Conservation (phyloP, 1,139 yeast genomes). For the Pichia sp. region DNA sequence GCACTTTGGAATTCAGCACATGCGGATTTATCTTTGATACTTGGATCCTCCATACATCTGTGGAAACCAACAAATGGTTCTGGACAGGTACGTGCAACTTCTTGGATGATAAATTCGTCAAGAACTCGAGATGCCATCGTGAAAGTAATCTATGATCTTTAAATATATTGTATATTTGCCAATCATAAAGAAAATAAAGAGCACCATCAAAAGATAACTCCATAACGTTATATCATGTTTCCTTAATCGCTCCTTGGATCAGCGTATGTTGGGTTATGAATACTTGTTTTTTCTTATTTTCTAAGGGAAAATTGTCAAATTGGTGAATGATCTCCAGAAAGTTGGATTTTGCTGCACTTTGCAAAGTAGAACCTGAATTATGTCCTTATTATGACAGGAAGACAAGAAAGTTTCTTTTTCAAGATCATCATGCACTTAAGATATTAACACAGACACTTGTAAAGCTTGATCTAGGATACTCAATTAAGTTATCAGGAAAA, state of each 20-base stretch:
- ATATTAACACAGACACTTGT: conserved; percentile 21
- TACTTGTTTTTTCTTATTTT: neutral
- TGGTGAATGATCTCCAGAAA: conserved; percentile 3
- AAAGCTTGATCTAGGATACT: conserved; percentile 15
- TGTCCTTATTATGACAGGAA: conserved; percentile 9
- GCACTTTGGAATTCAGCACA: conserved; percentile 48
- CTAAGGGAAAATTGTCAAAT: neutral
- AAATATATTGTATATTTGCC: too few species aligned
- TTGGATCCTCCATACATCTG: conserved; percentile 49
- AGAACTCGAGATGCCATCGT: conserved; percentile 38
- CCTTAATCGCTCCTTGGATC: too few species aligned
- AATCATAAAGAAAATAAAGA: too few species aligned
- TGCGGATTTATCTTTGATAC: conserved; percentile 33
- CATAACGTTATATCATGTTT: too few species aligned
- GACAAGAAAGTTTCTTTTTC: conserved; percentile 18
- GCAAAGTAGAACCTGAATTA: conserved; percentile 15
- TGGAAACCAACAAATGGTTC: conserved; percentile 59
- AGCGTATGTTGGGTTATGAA: too few species aligned
- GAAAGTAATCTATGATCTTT: too few species aligned
- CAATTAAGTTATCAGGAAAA: conserved; percentile 14
- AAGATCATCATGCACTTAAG: conserved; percentile 19
- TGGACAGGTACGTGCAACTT: conserved; percentile 62
- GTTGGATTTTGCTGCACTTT: conserved; percentile 2
- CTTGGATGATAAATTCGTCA: conserved; percentile 51
- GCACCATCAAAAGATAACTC: too few species aligned